Evolutionary conservation across 2,329 filamentous ascomycete species (phyloP), one percentile per base, ranked within the genome.

Genomic region (Bipolaris zeicola): DNA sequence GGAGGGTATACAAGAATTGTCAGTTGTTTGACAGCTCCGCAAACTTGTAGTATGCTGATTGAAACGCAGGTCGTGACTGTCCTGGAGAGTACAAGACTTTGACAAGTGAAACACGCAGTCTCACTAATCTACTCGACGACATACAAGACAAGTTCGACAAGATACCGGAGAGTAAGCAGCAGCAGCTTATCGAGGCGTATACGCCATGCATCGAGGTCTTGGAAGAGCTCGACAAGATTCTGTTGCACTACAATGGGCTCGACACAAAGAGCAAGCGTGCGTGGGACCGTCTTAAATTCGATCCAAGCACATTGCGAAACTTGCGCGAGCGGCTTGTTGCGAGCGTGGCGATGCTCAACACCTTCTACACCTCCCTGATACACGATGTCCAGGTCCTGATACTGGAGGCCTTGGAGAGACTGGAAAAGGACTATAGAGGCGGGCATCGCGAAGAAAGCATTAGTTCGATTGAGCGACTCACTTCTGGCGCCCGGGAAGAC

Each of bases 261-360:
- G 65, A 72, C 28, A 65, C 69, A 24, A 70, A 69, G 47, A 67
- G 55, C 53, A 70, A 68, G 50, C 58, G 70, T 33, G 60, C 66
- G 7, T 75, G 67, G 67, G 69, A 75, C 39, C 64, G 71, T 13
- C 26, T 73, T 38, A 68, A 63, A 51, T 74, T 65, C 63, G 71
- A 72, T 26, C 63, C 69, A 4, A 60, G 67, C 5, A 61, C 55
- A n/a, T 64, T 61, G 1, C 57, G 55, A 14, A 57, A 57, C 14
- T 43, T 74, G 13, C 64, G 67, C 3, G 63, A 64, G 20, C 65
- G 66, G 4, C 56, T 74, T 5, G 63, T 62, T n/a, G 54, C 65
- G 18, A 68, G 57, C 34, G 65, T 70, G 8, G 50, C 55, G 2
- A 64, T 70, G 60, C 62, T 75, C 7, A 70, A 65, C 31, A 44